phyloP scores from a whole-genome alignment of 2,329 filamentous ascomycete genomes.

The Talaromyces sp. region DNA sequence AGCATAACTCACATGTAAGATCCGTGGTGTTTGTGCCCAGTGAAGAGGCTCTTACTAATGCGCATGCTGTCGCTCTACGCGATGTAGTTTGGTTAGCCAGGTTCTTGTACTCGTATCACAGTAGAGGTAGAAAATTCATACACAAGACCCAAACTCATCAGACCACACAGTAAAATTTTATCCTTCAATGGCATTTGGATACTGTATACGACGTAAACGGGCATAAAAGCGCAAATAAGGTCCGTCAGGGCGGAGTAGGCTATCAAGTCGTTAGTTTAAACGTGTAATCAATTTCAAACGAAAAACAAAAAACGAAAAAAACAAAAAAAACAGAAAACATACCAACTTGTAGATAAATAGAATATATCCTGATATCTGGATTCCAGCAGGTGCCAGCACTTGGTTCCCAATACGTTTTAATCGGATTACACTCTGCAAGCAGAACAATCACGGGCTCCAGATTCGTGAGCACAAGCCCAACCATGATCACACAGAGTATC shows the following conservation, averaged over 20 bases:
- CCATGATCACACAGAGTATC: background rate
- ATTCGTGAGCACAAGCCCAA: conserved; percentile 1
- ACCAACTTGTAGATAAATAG: background rate
- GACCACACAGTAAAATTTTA: background rate
- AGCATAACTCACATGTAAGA: background rate
- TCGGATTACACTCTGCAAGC: background rate
- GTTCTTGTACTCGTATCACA: background rate
- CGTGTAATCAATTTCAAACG: too few relatives aligned
- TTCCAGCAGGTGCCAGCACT: background rate
- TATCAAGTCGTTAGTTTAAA: background rate
- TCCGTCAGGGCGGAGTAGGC: background rate
- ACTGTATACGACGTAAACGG: background rate
- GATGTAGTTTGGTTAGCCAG: background rate
- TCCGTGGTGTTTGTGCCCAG: background rate
- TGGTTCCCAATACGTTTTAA: background rate
- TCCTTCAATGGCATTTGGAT: background rate
- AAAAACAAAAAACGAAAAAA: too few relatives aligned
- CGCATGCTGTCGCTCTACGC: background rate
- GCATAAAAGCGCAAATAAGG: background rate
- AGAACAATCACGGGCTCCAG: background rate
- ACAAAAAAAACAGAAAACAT: too few relatives aligned
- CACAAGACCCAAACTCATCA: background rate
- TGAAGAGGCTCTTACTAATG: background rate
- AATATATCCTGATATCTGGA: background rate
- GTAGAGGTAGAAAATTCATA: background rate